Base-by-base conservation (phyloP, 768 basidiomycete species). In the Naganishia vaughanmartiniae region DNA sequence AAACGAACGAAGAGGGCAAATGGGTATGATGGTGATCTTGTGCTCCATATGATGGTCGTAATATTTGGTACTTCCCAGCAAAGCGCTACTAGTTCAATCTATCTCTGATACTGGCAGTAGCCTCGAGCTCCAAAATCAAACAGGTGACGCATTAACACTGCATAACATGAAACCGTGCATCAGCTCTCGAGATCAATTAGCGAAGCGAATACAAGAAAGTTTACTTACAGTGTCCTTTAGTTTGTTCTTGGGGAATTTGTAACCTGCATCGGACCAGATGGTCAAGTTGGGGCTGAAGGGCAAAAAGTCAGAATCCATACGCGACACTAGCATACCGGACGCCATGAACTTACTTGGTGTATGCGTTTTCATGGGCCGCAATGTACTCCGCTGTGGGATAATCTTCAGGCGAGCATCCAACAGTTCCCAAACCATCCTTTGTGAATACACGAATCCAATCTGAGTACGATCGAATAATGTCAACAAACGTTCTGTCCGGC, bases 321-420 rank as follows among this genome's bases (percentile, higher is more conserved):
- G 7, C 19, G 11, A 54, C 4, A 17, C 39, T 1, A 36, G 26
- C 36, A 21, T 36, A 36, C 12, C 36, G 12, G 12, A 12, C 12
- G 36, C 5, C 36, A 36, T 42, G 42, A 4, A 67, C 70, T 57
- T 48, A 71, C 70, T 96, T 88, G 66, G 81, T 84, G 77, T 93
- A 95, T 65, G 89, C 85, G 63, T 86, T 84, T 54, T 83, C 69
- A 77, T 87, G 86, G 0, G 81, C 83, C 15, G 73, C 60, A 72
- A 84, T 84, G 74, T 98, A 99, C 69, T 87, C 82, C 21, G 87
- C 79, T 1, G 95, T 99, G 0, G 95, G 95, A 69, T 86, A 84
- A 56, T 83, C 84, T 1, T 87, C 82, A 11, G 95, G 95, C 79
- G 91, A 85, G 80, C 95, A 99, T 0, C 89, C 88, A 42, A 92